Evolutionary conservation across 1,284 basidiomycete species (phyloP).

Genomic region (Afroboletus lepidellus): DNA sequence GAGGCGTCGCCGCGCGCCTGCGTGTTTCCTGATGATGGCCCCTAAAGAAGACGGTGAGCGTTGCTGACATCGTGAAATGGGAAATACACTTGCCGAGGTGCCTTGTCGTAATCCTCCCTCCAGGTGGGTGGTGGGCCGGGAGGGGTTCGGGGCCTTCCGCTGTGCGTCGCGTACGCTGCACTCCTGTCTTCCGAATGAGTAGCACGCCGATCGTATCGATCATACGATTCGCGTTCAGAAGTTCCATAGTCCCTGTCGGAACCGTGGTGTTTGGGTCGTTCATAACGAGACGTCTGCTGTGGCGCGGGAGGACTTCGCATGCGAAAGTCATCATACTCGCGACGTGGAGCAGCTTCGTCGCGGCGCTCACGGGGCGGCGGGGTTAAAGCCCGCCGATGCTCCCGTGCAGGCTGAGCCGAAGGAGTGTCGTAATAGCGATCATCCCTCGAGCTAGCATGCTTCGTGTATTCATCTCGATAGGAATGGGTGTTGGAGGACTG

Average conservation of each 20-base stretch:
- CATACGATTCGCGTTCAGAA: constrained; percentile 51
- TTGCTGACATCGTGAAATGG: background rate
- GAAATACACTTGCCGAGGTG: constrained; percentile 43
- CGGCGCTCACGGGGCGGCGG: constrained; percentile 69
- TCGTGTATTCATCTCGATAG: constrained; percentile 46
- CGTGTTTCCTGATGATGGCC: constrained; percentile 49
- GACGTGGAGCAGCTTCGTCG: constrained; percentile 50
- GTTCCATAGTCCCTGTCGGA: constrained; percentile 51
- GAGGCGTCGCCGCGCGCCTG: constrained; percentile 54
- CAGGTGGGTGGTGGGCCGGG: constrained; percentile 40
- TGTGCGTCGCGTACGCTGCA: constrained; percentile 30
- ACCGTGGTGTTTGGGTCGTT: constrained; percentile 35
- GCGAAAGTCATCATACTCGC: constrained; percentile 68
- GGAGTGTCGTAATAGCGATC: constrained; percentile 57
- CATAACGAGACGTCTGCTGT: constrained; percentile 41
- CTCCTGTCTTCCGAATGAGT: constrained; percentile 23
- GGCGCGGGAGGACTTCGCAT: constrained; percentile 47
- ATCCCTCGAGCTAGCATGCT: constrained; percentile 47
- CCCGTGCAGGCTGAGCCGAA: constrained; percentile 44
- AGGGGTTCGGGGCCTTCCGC: constrained; percentile 46
- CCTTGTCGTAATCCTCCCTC: constrained; percentile 51
- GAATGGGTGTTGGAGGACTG: constrained; percentile 43
- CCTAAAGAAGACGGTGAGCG: constrained; percentile 30
- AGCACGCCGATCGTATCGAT: constrained; percentile 59
- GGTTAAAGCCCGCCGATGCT: constrained; percentile 55